Conservation (phyloP, 108 stramenopile species). For the Thalassiosira profunda region DNA sequence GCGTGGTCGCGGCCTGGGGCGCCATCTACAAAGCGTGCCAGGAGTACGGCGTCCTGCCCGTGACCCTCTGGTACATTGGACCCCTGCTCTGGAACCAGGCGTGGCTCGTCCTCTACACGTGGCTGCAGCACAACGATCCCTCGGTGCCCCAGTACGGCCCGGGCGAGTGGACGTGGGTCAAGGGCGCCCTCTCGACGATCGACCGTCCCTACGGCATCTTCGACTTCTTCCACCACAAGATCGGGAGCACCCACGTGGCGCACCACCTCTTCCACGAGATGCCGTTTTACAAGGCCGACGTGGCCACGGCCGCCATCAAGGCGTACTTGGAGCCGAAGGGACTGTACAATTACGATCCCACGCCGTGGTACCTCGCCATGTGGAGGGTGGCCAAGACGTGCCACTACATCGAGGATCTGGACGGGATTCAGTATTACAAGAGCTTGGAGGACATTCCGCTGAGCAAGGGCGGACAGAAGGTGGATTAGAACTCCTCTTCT, state of each 20-base stretch:
- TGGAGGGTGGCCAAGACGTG: slow-evolving; percentile 89
- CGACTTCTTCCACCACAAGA: slow-evolving; percentile 97
- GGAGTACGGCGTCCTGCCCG: slow-evolving; percentile 79
- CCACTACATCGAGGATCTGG: slow-evolving; percentile 85
- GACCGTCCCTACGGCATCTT: slow-evolving; percentile 98
- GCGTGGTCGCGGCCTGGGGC: slow-evolving; percentile 70
- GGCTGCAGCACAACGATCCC: slow-evolving; percentile 99
- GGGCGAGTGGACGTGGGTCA: slow-evolving; percentile 98
- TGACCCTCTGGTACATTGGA: slow-evolving; percentile 92
- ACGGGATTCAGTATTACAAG: slow-evolving; percentile 93
- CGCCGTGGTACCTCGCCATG: slow-evolving; percentile 87
- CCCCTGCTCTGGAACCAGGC: slow-evolving; percentile 95
- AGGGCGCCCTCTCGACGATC: slow-evolving; percentile 97
- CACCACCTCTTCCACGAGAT: slow-evolving; percentile 99
- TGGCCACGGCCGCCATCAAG: slow-evolving; percentile 94
- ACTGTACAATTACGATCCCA: slow-evolving; percentile 96
- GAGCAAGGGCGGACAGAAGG: slow-evolving; percentile 57
- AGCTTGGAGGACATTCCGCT: slow-evolving; percentile 83
- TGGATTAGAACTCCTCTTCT: slow-evolving; percentile 26
- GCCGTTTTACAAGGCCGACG: slow-evolving; percentile 98
- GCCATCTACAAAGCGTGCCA: slow-evolving; percentile 29
- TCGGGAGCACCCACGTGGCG: slow-evolving; percentile 97
- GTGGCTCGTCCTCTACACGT: slow-evolving; percentile 99
- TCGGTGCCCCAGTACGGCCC: slow-evolving; percentile 98
- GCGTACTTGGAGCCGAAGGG: slow-evolving; percentile 86